Conservation (phyloP, 441 rosid genomes). For the Mallotus repandus region DNA sequence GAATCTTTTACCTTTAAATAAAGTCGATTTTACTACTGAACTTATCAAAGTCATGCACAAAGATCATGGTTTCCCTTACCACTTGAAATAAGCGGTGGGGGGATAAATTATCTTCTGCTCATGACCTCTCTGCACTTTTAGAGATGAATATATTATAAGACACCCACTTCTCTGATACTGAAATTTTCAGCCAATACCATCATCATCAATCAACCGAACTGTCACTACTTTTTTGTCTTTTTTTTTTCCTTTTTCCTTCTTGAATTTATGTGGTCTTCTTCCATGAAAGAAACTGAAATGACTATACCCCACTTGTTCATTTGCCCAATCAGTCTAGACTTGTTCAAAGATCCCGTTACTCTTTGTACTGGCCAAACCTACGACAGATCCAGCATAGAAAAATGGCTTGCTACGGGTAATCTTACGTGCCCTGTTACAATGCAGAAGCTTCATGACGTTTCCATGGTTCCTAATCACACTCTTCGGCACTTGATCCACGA, state of each 20-base stretch:
- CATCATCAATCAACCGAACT: not conserved
- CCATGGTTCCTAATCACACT: conserved; percentile 56
- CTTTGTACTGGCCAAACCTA: conserved; percentile 69
- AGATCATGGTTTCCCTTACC: no score
- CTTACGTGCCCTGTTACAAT: conserved; percentile 65
- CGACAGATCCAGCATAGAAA: conserved; percentile 58
- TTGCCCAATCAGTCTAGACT: conserved; percentile 63
- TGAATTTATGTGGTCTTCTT: conserved; percentile 9
- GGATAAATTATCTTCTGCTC: conserved; percentile 2
- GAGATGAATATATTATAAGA: not conserved
- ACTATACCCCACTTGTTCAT: conserved; percentile 51
- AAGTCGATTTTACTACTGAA: no score
- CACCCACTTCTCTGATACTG: conserved; percentile 14
- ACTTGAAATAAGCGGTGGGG: no score
- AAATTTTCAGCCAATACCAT: not conserved
- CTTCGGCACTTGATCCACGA: conserved; percentile 55
- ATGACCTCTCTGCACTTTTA: not conserved
- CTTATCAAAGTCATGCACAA: no score
- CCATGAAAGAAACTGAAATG: conserved; percentile 39
- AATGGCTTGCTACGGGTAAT: conserved; percentile 60
- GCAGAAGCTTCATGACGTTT: conserved; percentile 57
- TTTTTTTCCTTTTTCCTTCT: not conserved
- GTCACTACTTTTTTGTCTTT: not conserved
- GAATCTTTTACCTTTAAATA: no score
- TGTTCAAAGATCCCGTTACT: conserved; percentile 64